Evolutionary conservation across 1,284 basidiomycete species (phyloP).

Genomic region (Vanrija pseudolonga): DNA sequence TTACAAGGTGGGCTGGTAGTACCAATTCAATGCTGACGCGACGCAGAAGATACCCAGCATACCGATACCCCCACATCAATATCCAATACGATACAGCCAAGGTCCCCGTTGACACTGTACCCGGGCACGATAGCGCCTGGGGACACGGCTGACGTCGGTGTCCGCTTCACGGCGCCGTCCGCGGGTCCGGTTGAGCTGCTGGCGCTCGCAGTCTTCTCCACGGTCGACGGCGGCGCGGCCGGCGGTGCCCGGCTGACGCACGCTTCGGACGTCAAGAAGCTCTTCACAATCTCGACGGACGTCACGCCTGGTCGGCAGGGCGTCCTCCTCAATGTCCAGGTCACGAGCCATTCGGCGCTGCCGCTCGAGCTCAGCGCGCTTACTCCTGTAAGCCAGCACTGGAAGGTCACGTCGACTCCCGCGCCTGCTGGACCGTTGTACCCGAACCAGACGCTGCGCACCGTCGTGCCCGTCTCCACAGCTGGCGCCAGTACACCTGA

Average conservation of each 20-base stretch:
- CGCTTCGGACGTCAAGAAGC: conserved; percentile 16
- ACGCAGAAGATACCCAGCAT: conserved; percentile 18
- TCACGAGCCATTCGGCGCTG: conserved; percentile 7
- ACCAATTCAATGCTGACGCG: neutral
- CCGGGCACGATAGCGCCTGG: conserved; percentile 23
- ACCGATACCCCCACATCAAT: conserved; percentile 15
- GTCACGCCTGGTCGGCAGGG: conserved; percentile 4
- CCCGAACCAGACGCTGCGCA: conserved; percentile 33
- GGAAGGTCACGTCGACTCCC: neutral
- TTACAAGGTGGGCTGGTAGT: neutral
- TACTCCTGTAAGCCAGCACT: conserved; percentile 7
- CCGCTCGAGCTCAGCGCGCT: conserved; percentile 4
- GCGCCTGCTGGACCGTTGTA: conserved; percentile 6
- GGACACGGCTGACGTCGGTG: conserved; percentile 17
- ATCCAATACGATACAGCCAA: conserved; percentile 25
- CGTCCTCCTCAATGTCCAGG: conserved; percentile 7
- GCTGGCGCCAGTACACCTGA: conserved; percentile 4
- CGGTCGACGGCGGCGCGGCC: conserved; percentile 11
- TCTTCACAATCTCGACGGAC: conserved; percentile 5
- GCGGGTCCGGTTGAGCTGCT: conserved; percentile 26
- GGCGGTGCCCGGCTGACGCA: conserved; percentile 17
- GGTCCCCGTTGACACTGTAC: conserved; percentile 15
- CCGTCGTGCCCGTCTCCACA: conserved; percentile 10
- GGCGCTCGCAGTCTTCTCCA: conserved; percentile 24
- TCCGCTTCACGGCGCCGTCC: conserved; percentile 18